phyloP scores from a whole-genome alignment of 495 filamentous ascomycete species.

The Penicillium crystallinum region DNA sequence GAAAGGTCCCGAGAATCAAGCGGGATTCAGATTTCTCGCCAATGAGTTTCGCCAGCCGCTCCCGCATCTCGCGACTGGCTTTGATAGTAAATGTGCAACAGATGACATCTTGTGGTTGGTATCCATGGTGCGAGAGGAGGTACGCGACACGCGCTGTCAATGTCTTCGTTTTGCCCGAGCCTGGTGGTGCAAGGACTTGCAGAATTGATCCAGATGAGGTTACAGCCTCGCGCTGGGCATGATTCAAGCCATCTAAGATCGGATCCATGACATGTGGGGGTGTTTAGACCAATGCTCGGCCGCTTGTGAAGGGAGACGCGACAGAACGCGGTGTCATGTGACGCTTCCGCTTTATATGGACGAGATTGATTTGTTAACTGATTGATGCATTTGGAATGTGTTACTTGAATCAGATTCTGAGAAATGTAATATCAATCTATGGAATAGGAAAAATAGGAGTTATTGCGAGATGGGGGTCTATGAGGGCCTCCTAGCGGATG shows the following conservation, averaged over 20 bases:
- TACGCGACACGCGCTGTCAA: slow-evolving; percentile 92
- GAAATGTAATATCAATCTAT: neutral
- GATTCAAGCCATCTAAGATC: slow-evolving; percentile 75
- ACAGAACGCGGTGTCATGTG: slow-evolving; percentile 31
- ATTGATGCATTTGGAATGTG: neutral
- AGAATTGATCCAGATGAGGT: slow-evolving; percentile 71
- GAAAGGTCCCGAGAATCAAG: slow-evolving; percentile 89
- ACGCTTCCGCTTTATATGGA: slow-evolving; percentile 4
- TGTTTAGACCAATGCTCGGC: neutral
- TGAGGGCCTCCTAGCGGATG: too few species aligned
- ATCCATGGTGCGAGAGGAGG: slow-evolving; percentile 72
- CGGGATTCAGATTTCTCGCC: slow-evolving; percentile 72
- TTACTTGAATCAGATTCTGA: neutral
- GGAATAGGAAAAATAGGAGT: too few species aligned
- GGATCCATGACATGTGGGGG: slow-evolving; percentile 32
- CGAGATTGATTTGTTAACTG: neutral
- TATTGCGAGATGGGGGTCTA: too few species aligned
- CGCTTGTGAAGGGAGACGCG: slow-evolving; percentile 12
- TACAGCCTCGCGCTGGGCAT: slow-evolving; percentile 79
- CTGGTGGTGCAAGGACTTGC: slow-evolving; percentile 85
- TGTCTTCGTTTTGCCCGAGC: slow-evolving; percentile 94
- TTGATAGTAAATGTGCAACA: slow-evolving; percentile 98
- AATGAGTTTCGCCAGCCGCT: slow-evolving; percentile 72
- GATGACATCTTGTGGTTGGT: slow-evolving; percentile 86
- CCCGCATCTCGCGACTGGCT: slow-evolving; percentile 92